These are phyloP conservation scores for Plasmopara halstedii DNA, from an alignment of 352 stramenopile genomes.

Conservation along the genomic window DNA sequence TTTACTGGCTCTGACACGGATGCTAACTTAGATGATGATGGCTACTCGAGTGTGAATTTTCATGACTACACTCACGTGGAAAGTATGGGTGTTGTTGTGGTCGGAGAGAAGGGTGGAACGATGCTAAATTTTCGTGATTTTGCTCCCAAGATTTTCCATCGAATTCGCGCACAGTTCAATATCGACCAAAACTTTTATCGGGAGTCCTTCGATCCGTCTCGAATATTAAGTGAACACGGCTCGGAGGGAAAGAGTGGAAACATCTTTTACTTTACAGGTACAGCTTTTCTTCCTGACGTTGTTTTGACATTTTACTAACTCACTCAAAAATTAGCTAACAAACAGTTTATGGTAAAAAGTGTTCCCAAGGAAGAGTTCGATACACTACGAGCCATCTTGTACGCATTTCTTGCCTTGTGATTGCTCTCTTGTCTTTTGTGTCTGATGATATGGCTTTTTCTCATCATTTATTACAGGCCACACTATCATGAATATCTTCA, in stretches of 20 bases:
- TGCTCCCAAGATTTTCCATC: conserved; percentile 71
- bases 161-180: conserved; percentile 66
- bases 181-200: conserved; percentile 62
- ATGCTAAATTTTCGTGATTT: conserved; percentile 69
- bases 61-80: conserved; percentile 67
- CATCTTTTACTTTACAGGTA: conserved; percentile 83
- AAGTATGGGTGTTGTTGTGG: conserved; percentile 70
- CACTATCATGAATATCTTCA: conserved; percentile 77
- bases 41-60: conserved; percentile 28
- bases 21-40: conserved; percentile 7
- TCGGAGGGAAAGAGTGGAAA: conserved; percentile 82
- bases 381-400: conserved; percentile 71
- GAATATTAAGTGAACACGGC: conserved; percentile 70
- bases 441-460: background rate
- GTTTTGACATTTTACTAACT: background rate
- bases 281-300: background rate
- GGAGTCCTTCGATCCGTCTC: conserved; percentile 65
- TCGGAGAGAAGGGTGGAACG: conserved; percentile 40
- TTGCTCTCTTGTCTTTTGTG: background rate
- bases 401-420: background rate
- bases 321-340: conserved; percentile 40
- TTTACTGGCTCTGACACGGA: conserved; percentile 19
- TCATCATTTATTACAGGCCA: conserved; percentile 24
- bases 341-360: conserved; percentile 86
- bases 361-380: conserved; percentile 82